A percentile compares a stretch with the other conserved stretches of the same genome.
Evolutionary conservation across 2,329 filamentous ascomycete species (phyloP).

Genomic region (Clonostachys rosea): DNA sequence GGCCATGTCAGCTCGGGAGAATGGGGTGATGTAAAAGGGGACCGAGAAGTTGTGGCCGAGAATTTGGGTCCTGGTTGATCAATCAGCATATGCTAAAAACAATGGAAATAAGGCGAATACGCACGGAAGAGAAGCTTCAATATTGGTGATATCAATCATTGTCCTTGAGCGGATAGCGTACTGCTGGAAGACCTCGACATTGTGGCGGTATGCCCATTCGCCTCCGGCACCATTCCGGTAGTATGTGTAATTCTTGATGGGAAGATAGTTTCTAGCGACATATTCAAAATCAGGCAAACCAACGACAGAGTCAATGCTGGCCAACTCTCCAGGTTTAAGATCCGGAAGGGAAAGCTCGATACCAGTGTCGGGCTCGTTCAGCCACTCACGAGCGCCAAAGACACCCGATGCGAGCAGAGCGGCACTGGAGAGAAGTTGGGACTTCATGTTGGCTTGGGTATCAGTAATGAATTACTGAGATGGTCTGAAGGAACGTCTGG

Average conservation of each 20-base stretch:
- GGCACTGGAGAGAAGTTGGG: conserved; percentile 9
- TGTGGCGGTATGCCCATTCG: conserved; percentile 46
- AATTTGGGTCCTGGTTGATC: too few relatives aligned
- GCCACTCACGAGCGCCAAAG: conserved; percentile 18
- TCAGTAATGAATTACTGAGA: neutral
- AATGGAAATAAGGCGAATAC: too few relatives aligned
- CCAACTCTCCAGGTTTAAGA: conserved; percentile 24
- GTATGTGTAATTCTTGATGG: conserved; percentile 36
- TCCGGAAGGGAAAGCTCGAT: conserved; percentile 20
- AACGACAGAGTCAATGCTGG: conserved; percentile 32
- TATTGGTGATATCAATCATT: conserved; percentile 10
- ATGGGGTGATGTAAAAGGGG: too few relatives aligned
- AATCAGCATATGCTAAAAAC: too few relatives aligned
- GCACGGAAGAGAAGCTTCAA: neutral
- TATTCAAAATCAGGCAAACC: conserved; percentile 45
- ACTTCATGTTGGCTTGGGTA: neutral
- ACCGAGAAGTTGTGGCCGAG: too few relatives aligned
- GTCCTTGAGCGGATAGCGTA: conserved; percentile 32
- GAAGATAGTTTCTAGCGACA: conserved; percentile 36
- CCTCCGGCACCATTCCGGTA: conserved; percentile 43
- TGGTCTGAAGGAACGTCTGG: too few relatives aligned
- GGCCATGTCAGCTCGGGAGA: too few relatives aligned
- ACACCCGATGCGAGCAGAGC: conserved; percentile 13
- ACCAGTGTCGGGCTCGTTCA: conserved; percentile 28
- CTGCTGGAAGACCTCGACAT: conserved; percentile 42